Evolutionary conservation across 768 basidiomycete species (phyloP).

Genomic region (Suillus lakei): DNA sequence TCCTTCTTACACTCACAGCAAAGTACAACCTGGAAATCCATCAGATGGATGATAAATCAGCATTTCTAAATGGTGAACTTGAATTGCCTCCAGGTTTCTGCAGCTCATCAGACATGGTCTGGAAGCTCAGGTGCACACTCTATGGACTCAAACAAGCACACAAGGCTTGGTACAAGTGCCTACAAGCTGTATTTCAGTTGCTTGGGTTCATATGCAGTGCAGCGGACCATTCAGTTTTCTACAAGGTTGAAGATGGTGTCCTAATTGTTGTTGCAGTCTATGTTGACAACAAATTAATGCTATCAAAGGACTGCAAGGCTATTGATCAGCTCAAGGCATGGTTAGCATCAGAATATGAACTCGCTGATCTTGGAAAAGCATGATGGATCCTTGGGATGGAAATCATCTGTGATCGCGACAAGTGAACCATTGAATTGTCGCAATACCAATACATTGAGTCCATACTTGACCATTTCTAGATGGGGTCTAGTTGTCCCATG

Average conservation of each 20-base stretch:
- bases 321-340: background rate
- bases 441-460: slow-evolving; percentile 22
- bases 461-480: background rate
- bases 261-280: background rate
- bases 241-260: background rate
- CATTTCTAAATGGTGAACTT: slow-evolving; percentile 28
- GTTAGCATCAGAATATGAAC: background rate
- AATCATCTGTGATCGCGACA: slow-evolving; percentile 27
- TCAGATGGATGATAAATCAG: slow-evolving; percentile 33
- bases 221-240: slow-evolving; percentile 8
- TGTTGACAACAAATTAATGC: background rate
- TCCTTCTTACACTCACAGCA: slow-evolving; percentile 19
- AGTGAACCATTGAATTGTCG: slow-evolving; percentile 30
- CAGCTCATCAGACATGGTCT: background rate
- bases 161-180: slow-evolving; percentile 8
- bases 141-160: slow-evolving; percentile 14
- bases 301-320: background rate
- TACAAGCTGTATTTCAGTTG: slow-evolving; percentile 16
- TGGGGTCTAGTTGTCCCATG: slow-evolving; percentile 4
- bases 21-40: slow-evolving; percentile 16
- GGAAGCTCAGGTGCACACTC: background rate
- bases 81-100: slow-evolving; percentile 21
- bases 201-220: slow-evolving; percentile 16
- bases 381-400: slow-evolving; percentile 37
- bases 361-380: background rate